A percentile compares a stretch with the other conserved stretches of the same genome.
Evolutionary conservation across 139 green algal genomes (phyloP).

Genomic region (Edaphochlamys debaryana): DNA sequence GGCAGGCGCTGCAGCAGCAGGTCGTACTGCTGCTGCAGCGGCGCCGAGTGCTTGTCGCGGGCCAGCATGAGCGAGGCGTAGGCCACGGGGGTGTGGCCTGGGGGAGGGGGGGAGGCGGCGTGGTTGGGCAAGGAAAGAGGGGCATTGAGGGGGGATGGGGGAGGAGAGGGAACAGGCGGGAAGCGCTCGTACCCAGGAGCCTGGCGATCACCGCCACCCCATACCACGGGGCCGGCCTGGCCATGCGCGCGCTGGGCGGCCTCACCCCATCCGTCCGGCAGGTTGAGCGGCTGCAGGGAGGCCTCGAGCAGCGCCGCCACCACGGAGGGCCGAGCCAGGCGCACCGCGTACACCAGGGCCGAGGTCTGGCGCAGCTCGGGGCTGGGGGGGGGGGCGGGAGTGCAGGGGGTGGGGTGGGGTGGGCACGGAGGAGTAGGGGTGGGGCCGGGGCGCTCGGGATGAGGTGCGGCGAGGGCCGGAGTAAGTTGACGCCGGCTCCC

Average conservation of each 20-base stretch:
- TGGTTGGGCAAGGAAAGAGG: no score
- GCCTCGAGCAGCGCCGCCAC: constrained; percentile 17
- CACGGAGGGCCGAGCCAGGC: constrained; percentile 4
- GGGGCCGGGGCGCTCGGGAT: not conserved
- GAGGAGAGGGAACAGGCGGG: no score
- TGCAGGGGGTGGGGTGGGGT: no score
- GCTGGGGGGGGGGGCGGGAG: not conserved
- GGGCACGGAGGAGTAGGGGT: not conserved
- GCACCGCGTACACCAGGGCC: constrained; percentile 19
- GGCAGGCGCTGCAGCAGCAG: constrained; percentile 23
- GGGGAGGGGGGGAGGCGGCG: no score
- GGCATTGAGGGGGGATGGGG: no score
- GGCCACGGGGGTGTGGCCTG: not conserved
- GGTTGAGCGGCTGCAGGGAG: not conserved
- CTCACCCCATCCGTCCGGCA: constrained; percentile 16
- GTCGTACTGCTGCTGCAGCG: constrained; percentile 20
- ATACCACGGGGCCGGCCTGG: no score
- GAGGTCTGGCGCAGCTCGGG: not conserved
- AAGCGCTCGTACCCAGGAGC: no score
- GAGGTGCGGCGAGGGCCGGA: not conserved
- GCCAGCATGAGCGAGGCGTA: constrained; percentile 8
- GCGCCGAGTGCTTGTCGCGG: not conserved
- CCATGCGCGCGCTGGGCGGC: no score
- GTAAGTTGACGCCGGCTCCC: no score
- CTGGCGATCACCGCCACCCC: no score